Evolutionary conservation across 2,329 filamentous ascomycete species (phyloP).

Genomic region (Myriosclerotinia scirpicola): DNA sequence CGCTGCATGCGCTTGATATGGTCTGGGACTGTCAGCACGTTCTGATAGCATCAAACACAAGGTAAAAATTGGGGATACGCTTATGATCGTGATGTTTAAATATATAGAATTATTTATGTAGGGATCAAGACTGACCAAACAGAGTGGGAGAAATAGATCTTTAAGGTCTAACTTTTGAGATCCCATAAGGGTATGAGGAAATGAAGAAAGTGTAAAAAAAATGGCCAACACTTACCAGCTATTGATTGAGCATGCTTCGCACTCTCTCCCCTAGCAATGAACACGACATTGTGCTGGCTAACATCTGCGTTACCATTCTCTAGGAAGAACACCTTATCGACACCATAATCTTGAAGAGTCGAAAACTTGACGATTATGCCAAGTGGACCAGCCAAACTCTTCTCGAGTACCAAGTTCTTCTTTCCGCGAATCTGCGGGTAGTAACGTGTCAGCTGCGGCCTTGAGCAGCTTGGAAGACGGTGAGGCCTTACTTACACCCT

Average conservation of each 20-base stretch:
- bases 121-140: conserved; percentile 58
- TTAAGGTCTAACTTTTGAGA: conserved; percentile 61
- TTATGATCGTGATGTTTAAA: conserved; percentile 44
- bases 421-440: conserved; percentile 82
- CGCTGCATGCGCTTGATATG: conserved; percentile 88
- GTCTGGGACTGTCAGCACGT: conserved; percentile 65
- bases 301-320: conserved; percentile 95
- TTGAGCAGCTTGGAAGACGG: conserved; percentile 27
- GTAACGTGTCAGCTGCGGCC: conserved; percentile 40
- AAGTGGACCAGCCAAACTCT: conserved; percentile 82
- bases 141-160: conserved; percentile 52
- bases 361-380: conserved; percentile 94
- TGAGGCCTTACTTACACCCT: conserved; percentile 72
- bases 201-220: conserved; percentile 3
- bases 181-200: conserved; percentile 42
- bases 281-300: conserved; percentile 91
- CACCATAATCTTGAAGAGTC: conserved; percentile 92
- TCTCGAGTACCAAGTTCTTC: conserved; percentile 96
- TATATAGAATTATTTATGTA: conserved; percentile 44
- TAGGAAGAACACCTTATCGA: conserved; percentile 95
- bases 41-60: conserved; percentile 52
- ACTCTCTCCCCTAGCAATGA: conserved; percentile 88
- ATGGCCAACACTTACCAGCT: conserved; percentile 64
- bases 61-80: conserved; percentile 41
- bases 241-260: conserved; percentile 79